Evolutionary conservation across 306 rosid genomes (phyloP), one percentile per base, ranked within the genome.

Genomic region (Trifolium pratense): DNA sequence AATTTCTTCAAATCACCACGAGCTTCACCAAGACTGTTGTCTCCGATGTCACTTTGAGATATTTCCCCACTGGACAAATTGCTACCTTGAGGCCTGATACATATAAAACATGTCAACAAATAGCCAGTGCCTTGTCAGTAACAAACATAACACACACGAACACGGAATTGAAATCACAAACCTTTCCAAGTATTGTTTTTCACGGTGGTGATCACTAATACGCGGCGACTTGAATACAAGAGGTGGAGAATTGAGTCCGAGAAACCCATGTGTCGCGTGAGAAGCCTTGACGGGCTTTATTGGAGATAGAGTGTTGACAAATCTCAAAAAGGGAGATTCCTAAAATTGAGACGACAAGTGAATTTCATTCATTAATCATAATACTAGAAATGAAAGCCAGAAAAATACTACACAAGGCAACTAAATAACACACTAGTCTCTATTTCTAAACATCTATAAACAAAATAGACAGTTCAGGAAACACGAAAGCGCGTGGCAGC

Each of bases 211-310:
- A 77, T 56, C 13, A 57, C 74, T 85, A n/a, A 81, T 66, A 10
- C 80, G 82, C 3, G 91, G 90, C 0, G 95, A 85, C n/a, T 78
- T 75, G 81, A 85, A 86, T 52, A 82, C 89, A 69, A 74, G 76
- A 53, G 90, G 90, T 45, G 88, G 88, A 78, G 87, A 87, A 73
- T 17, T 79, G 61, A 86, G 84, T 68, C 79, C 84, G 39, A 68
- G 56, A 52, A 84, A 81, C 32, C 83, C 80, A 49, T 70, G 85
- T 7, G 70, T 71, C 36, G 59, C 43, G 40, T 58, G 78, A 63
- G 75, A 31, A 58, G 82, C 71, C 77, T 75, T 82, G 80, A 49
- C 80, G 39, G 78, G 75, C 75, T 70, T 67, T 66, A 85, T 77
- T 7, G 94, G 89, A 49, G 90, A 82, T 53, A 91, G 74, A 70